Conservation (phyloP, 2,329 filamentous ascomycete species). For the Orbilia blumenaviensis region DNA sequence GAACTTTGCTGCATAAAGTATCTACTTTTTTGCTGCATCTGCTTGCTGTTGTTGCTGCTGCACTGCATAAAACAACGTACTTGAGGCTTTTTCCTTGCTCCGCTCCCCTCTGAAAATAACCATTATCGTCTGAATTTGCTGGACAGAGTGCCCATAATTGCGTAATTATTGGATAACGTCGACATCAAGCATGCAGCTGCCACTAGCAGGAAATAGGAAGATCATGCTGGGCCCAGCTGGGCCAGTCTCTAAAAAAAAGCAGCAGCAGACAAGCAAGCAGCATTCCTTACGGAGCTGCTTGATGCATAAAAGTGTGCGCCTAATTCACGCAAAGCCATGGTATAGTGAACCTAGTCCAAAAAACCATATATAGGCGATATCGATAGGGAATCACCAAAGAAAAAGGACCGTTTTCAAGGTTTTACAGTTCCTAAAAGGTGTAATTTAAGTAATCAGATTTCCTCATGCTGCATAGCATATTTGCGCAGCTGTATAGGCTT, state of each 20-base stretch:
- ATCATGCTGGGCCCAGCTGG: conserved; percentile 26
- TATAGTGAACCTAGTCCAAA: conserved; percentile 1
- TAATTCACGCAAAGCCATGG: conserved; percentile 31
- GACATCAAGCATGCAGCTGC: conserved; percentile 14
- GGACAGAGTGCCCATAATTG: conserved; percentile 15
- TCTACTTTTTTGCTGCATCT: background rate
- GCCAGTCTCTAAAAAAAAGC: too few relatives aligned
- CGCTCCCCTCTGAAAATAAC: background rate
- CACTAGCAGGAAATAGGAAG: conserved; percentile 16
- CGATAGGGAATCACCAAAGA: conserved; percentile 12
- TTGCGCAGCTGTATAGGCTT: background rate
- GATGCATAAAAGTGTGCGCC: conserved; percentile 39
- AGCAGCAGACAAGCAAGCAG: background rate
- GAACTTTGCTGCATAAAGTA: too few relatives aligned
- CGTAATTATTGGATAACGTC: conserved; percentile 41
- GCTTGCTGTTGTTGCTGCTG: background rate
- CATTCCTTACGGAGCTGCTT: conserved; percentile 4
- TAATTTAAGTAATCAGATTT: conserved; percentile 42
- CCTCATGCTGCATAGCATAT: conserved; percentile 33
- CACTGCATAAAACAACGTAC: too few relatives aligned
- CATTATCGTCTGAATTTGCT: conserved; percentile 4
- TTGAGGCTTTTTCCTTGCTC: conserved; percentile 4
- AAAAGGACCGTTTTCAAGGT: conserved; percentile 32
- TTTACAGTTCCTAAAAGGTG: too few relatives aligned
- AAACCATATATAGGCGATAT: conserved; percentile 25